These are phyloP conservation scores for Tulasnella calospora DNA, from an alignment of 768 basidiomycete species.

Conservation along the genomic window DNA sequence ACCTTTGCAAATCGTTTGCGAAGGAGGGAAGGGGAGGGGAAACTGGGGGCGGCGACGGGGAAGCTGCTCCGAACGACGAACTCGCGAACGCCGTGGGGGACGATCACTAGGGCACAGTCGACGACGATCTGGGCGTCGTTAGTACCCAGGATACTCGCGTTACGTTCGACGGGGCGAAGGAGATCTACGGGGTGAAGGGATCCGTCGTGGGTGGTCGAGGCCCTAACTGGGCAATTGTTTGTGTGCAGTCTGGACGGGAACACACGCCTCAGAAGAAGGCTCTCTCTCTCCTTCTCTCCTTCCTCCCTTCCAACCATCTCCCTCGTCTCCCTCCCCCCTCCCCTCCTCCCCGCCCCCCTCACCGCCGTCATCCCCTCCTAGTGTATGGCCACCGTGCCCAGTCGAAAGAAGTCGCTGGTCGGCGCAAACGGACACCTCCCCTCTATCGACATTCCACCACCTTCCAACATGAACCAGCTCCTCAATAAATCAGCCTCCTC, in stretches of 20 bases:
- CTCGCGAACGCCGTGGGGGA: neutral
- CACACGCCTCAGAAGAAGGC: neutral
- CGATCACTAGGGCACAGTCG: neutral
- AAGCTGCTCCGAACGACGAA: neutral
- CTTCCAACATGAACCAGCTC: conserved; percentile 61
- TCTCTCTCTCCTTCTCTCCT: neutral
- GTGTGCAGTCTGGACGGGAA: neutral
- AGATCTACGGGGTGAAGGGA: neutral
- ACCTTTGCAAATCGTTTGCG: neutral
- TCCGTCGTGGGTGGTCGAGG: neutral
- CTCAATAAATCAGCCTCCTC: conserved; percentile 88
- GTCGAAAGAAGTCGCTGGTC: conserved; percentile 71
- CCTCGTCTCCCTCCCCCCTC: neutral
- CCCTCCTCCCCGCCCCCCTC: neutral
- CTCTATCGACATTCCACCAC: conserved; percentile 69
- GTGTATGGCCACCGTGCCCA: conserved; percentile 43
- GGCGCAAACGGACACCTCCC: conserved; percentile 32
- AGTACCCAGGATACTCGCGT: neutral
- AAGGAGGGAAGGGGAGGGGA: neutral
- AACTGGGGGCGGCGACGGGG: neutral
- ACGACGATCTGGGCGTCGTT: neutral
- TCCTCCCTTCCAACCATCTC: conserved; percentile 3
- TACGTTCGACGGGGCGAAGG: neutral
- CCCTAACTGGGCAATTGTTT: neutral
- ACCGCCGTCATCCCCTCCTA: neutral